Conservation (phyloP, 2,329 filamentous ascomycete genomes). For the Fusarium chlamydosporum region DNA sequence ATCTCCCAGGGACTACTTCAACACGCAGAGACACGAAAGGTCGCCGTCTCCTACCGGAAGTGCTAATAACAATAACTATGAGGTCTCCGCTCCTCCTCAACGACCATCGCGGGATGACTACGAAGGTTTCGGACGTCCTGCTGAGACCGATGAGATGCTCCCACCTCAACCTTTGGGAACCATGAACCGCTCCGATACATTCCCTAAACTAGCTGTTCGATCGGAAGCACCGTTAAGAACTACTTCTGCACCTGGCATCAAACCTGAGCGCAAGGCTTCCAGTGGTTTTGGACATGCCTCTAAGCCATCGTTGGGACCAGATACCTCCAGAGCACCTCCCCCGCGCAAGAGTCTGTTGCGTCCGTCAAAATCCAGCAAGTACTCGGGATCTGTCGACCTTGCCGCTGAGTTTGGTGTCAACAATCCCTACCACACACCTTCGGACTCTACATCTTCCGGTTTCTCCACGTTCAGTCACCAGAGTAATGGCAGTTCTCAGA, state of each 20-base stretch:
- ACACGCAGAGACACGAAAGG: conserved; percentile 19
- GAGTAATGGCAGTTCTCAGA: conserved; percentile 73
- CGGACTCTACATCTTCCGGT: conserved; percentile 75
- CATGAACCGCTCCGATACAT: conserved; percentile 66
- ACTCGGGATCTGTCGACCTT: conserved; percentile 65
- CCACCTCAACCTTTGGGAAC: conserved; percentile 56
- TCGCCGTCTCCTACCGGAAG: conserved; percentile 31
- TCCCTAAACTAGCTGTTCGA: conserved; percentile 60
- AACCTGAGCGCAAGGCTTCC: conserved; percentile 56
- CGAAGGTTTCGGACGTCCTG: conserved; percentile 69
- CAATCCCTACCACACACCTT: conserved; percentile 75
- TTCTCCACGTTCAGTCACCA: conserved; percentile 71
- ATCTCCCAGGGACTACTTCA: conserved; percentile 38
- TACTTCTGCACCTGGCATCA: conserved; percentile 64
- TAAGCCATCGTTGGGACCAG: conserved; percentile 63
- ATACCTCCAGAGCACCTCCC: conserved; percentile 67
- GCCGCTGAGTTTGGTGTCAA: conserved; percentile 71
- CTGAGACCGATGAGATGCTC: conserved; percentile 55
- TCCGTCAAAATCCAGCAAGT: conserved; percentile 58
- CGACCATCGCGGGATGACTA: conserved; percentile 68
- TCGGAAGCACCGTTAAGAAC: conserved; percentile 59
- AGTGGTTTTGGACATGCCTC: conserved; percentile 50
- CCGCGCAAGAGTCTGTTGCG: conserved; percentile 65
- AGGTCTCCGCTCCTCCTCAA: conserved; percentile 55
- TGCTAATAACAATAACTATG: conserved; percentile 44